A percentile compares a stretch with the other conserved stretches of the same genome.
Conservation (phyloP, 305 asterid genomes). For the Solanum chacoense region DNA sequence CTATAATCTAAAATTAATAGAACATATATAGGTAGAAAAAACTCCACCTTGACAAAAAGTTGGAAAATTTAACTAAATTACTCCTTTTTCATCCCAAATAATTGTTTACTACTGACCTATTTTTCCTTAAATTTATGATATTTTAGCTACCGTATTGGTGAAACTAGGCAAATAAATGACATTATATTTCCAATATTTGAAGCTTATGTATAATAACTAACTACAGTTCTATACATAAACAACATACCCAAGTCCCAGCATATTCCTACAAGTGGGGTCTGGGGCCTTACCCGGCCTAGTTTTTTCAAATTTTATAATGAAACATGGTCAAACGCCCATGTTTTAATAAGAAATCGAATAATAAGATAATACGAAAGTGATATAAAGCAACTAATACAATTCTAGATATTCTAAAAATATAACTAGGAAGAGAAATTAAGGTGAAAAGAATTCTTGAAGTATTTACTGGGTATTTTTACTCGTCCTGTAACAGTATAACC, state of each 20-base stretch:
- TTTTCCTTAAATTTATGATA: not conserved
- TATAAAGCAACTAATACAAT: not conserved
- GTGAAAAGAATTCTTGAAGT: not conserved
- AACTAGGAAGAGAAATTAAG: not conserved
- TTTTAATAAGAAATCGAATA: rapidly evolving
- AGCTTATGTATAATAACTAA: not conserved
- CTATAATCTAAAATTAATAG: not conserved
- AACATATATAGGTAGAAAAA: not conserved
- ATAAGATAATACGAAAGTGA: not conserved
- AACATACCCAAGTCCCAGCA: not conserved
- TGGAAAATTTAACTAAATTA: not conserved
- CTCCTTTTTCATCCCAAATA: not conserved
- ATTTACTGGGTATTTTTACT: constrained; percentile 5
- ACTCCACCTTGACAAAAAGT: not conserved
- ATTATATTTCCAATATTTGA: not conserved
- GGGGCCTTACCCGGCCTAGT: too few relatives aligned
- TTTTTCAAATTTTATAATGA: not conserved
- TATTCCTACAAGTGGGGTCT: not conserved
- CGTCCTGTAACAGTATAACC: not conserved
- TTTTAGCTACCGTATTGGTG: not conserved
- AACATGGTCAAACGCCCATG: not conserved
- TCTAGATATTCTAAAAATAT: not conserved
- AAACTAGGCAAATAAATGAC: not conserved
- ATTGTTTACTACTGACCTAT: not conserved
- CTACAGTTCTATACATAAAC: not conserved